A percentile compares a stretch with the other conserved stretches of the same genome.
Evolutionary conservation across 352 stramenopile species (phyloP).

Genomic region (Pythium guiyangense): DNA sequence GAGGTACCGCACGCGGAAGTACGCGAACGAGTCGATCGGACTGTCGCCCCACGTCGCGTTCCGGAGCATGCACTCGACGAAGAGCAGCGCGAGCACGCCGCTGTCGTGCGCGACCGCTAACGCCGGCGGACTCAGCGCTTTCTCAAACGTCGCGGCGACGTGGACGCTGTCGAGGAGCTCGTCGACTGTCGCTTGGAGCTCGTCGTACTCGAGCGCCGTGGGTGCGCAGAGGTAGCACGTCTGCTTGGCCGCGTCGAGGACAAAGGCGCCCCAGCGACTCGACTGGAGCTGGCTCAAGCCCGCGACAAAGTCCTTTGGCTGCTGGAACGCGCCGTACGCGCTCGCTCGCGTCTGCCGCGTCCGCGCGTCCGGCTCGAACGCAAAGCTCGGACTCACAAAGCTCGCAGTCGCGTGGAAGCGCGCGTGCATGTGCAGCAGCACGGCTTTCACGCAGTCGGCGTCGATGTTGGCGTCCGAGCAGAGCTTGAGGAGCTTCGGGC

Average conservation of each 20-base stretch:
- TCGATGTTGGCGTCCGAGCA: not conserved
- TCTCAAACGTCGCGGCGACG: not conserved
- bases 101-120: not conserved
- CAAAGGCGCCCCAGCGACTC: not conserved
- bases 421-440: too few relatives aligned
- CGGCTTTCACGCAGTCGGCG: slow-evolving; percentile 6
- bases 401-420: slow-evolving; percentile 2
- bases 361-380: not conserved
- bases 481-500: slow-evolving; percentile 1
- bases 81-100: slow-evolving; percentile 11
- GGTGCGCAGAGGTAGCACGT: not conserved
- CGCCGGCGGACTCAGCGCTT: not conserved
- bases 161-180: not conserved
- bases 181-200: not conserved
- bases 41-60: not conserved
- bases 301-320: not conserved
- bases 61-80: slow-evolving; percentile 1
- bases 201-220: not conserved
- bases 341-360: too few relatives aligned
- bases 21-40: too few relatives aligned
- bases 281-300: slow-evolving; percentile 2
- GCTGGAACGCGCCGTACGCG: slow-evolving; percentile 5
- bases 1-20: slow-evolving; percentile 10
- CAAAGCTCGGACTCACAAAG: slow-evolving; percentile 8
- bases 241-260: slow-evolving; percentile 1